phyloP scores from a whole-genome alignment of 2,329 filamentous ascomycete genomes.

The Dactylellina parvicollis region DNA sequence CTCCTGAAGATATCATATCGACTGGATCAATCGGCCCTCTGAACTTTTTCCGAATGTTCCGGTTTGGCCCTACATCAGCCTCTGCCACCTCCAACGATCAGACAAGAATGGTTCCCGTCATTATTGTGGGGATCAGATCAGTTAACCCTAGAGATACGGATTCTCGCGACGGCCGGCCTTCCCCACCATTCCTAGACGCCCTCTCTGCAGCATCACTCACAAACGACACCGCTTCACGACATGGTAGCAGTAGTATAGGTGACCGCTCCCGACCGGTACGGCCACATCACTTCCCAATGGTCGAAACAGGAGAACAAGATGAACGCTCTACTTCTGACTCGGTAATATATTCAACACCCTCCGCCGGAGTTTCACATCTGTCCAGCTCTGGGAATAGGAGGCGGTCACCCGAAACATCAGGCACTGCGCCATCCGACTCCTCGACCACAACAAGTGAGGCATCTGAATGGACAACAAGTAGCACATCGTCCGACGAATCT shows the following conservation, averaged over 20 bases:
- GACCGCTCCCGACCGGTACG: neutral
- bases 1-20: slow-evolving; percentile 53
- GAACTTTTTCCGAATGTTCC: slow-evolving; percentile 75
- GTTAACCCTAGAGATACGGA: slow-evolving; percentile 68
- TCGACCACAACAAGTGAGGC: slow-evolving; percentile 24
- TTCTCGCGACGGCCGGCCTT: slow-evolving; percentile 63
- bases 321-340: neutral
- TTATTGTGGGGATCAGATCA: slow-evolving; percentile 75
- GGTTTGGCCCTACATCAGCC: slow-evolving; percentile 69
- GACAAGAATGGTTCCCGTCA: slow-evolving; percentile 72
- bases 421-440: slow-evolving; percentile 1
- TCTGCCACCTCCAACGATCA: slow-evolving; percentile 60
- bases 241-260: neutral
- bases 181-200: slow-evolving; percentile 62
- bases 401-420: neutral
- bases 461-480: slow-evolving; percentile 39
- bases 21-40: slow-evolving; percentile 67
- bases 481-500: slow-evolving; percentile 15
- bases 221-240: slow-evolving; percentile 7
- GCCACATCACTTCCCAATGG: neutral
- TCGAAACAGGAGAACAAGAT: neutral
- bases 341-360: neutral
- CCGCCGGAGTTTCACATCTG: neutral
- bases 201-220: slow-evolving; percentile 56
- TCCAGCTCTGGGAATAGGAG: neutral